Percentiles rank a stretch among this genome's conserved stretches.
Conservation (phyloP, 768 basidiomycete species). For the Cystofilobasidium ferigula region DNA sequence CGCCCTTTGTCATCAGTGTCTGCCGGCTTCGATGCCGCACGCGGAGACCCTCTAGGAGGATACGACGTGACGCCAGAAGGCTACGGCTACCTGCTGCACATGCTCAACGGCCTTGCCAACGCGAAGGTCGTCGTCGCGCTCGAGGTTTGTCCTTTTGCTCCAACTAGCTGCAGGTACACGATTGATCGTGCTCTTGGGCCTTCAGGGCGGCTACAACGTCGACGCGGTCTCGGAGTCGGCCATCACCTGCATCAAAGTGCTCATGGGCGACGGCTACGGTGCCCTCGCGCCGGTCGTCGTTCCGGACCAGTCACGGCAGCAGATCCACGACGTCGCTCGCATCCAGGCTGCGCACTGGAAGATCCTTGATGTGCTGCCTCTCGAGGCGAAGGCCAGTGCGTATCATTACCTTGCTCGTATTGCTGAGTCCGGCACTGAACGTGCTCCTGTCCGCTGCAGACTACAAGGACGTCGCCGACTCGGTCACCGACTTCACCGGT, state of each 20-base stretch:
- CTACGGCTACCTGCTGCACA: slow-evolving; percentile 97
- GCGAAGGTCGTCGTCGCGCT: slow-evolving; percentile 86
- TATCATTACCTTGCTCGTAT: neutral
- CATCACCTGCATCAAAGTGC: slow-evolving; percentile 68
- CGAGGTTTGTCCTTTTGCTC: slow-evolving; percentile 51
- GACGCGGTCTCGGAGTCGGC: slow-evolving; percentile 78
- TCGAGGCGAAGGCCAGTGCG: slow-evolving; percentile 69
- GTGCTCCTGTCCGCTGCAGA: neutral
- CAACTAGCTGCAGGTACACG: too few species aligned
- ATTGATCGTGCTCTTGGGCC: neutral
- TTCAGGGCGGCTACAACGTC: slow-evolving; percentile 88
- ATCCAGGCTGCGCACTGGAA: slow-evolving; percentile 90
- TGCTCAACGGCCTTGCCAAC: slow-evolving; percentile 76
- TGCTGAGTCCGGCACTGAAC: neutral
- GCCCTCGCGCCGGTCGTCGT: slow-evolving; percentile 40
- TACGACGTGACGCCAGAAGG: slow-evolving; percentile 83
- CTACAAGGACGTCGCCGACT: neutral
- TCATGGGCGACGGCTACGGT: slow-evolving; percentile 80
- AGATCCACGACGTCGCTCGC: slow-evolving; percentile 62
- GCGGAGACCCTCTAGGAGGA: slow-evolving; percentile 81
- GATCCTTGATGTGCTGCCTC: slow-evolving; percentile 64
- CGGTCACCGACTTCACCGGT: slow-evolving; percentile 24
- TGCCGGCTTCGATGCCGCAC: slow-evolving; percentile 93
- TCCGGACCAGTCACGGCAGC: slow-evolving; percentile 45
- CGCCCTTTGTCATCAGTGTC: slow-evolving; percentile 53